These are phyloP conservation scores for Chlorella variabilis DNA, from an alignment of 163 green algal species.

Conservation along the genomic window DNA sequence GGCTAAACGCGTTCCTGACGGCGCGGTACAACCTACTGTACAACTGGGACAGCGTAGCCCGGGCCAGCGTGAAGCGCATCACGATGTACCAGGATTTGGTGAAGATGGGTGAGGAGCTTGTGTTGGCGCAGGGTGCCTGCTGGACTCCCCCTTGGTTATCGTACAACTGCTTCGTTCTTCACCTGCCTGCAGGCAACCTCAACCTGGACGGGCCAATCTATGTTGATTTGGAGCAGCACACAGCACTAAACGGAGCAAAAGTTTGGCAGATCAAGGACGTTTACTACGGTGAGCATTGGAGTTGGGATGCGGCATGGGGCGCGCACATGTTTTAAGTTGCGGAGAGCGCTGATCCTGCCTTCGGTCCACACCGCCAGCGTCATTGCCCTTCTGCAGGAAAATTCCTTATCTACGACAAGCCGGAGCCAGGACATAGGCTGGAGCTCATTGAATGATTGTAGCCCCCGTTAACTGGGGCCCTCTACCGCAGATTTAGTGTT, in stretches of 20 bases:
- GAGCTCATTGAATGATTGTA: background rate
- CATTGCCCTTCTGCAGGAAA: background rate
- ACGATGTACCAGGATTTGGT: constrained; percentile 39
- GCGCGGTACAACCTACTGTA: constrained; percentile 22
- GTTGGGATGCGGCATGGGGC: too few species aligned
- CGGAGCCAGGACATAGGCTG: background rate
- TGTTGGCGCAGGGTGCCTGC: too few species aligned
- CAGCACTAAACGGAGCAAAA: background rate
- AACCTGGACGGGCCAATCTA: constrained; percentile 48
- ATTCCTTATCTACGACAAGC: constrained; percentile 33
- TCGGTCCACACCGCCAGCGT: too few species aligned
- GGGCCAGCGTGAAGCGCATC: constrained; percentile 18
- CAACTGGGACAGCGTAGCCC: background rate
- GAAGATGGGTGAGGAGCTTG: background rate
- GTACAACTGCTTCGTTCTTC: too few species aligned
- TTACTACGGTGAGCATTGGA: constrained; percentile 47
- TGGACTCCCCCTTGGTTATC: too few species aligned
- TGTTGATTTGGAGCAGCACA: constrained; percentile 16
- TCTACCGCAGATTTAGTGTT: background rate
- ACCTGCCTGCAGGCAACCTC: constrained; percentile 8
- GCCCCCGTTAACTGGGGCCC: too few species aligned
- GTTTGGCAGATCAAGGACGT: constrained; percentile 35
- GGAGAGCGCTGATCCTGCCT: too few species aligned
- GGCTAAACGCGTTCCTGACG: constrained; percentile 40
- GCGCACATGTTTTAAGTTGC: too few species aligned